phyloP scores from a whole-genome alignment of 306 rosid genomes.

The Gynostemma pentaphyllum region DNA sequence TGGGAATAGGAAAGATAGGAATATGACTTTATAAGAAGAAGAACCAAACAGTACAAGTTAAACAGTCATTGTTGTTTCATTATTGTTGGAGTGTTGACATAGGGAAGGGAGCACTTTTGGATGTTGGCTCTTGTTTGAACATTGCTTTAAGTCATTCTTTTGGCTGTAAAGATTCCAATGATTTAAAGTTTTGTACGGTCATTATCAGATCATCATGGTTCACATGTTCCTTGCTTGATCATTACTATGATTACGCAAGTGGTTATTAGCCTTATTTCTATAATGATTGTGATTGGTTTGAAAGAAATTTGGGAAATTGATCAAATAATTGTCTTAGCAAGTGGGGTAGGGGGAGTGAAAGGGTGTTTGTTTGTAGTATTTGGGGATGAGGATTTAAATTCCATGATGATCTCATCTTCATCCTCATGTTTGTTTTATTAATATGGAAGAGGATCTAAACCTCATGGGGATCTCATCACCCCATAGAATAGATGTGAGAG shows the following conservation, averaged over 20 bases:
- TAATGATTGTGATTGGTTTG: too few species aligned
- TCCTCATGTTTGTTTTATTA: too few species aligned
- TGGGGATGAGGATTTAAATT: too few species aligned
- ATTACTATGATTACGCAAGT: background rate
- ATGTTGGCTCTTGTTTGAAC: slow-evolving; percentile 1
- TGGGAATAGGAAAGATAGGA: too few species aligned
- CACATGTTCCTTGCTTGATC: background rate
- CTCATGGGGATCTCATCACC: too few species aligned
- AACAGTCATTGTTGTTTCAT: background rate
- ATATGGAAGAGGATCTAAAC: too few species aligned
- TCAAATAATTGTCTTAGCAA: too few species aligned
- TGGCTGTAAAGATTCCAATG: background rate
- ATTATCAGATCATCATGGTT: background rate
- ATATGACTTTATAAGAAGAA: background rate
- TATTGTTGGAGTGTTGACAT: background rate
- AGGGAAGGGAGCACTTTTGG: background rate
- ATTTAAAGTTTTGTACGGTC: background rate
- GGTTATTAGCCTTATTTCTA: background rate
- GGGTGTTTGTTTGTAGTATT: too few species aligned
- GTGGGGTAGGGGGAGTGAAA: too few species aligned
- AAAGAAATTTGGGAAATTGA: too few species aligned
- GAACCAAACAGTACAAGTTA: background rate
- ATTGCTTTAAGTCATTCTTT: background rate
- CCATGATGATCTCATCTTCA: too few species aligned
- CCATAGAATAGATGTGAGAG: too few species aligned